Base-by-base conservation (phyloP, 2,329 filamentous ascomycete species). In the Aspergillus nomiae region DNA sequence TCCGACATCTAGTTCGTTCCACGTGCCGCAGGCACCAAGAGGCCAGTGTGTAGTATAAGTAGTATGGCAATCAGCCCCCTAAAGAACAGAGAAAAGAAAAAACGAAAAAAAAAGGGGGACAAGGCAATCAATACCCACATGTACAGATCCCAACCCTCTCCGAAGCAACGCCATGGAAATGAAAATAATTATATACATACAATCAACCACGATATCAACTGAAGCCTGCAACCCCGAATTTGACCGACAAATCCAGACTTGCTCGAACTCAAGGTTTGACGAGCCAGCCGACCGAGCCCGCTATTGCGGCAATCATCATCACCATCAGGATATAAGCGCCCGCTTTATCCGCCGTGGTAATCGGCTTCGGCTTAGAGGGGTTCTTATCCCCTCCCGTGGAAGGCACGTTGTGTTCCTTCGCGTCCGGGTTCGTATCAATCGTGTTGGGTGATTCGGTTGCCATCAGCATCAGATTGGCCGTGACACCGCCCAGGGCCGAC, bases 401-500 rank as follows among this genome's bases (percentile, higher is more conserved):
- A 1, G 74, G 72, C 56, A 75, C 66, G 32, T 72, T 73, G 58
- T 71, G 59, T 32, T 75, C 77, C 19, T 65, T 90, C 45, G 88
- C 89, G 32, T 87, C 88, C 4, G 81, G 84, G 14, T 78, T 71
- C 24, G 57, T n/a, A 28, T 55, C 51, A 8, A 55, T 55, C 30
- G 65, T 66, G 16, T 60, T 59, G 19, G 65, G 65, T 3, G 80
- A 78, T 0, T 87, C 88, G 9, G 85, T 78, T 2, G 76, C 74
- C 14, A 73, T 71, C 46, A 78, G 74, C 50, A 87, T 77, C 10
- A 89, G 78, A 58, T 83, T 85, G 65, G 87, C 87, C 77, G 87
- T 87, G 66, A 90, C 77, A 12, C 87, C 85, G 26, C 85, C 83
- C 30, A 91, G 77, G 0, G 87, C 88, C 67, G 85, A 87, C 86